Conservation (phyloP, 2,329 filamentous ascomycete genomes). For the Aureobasidium subglaciale region DNA sequence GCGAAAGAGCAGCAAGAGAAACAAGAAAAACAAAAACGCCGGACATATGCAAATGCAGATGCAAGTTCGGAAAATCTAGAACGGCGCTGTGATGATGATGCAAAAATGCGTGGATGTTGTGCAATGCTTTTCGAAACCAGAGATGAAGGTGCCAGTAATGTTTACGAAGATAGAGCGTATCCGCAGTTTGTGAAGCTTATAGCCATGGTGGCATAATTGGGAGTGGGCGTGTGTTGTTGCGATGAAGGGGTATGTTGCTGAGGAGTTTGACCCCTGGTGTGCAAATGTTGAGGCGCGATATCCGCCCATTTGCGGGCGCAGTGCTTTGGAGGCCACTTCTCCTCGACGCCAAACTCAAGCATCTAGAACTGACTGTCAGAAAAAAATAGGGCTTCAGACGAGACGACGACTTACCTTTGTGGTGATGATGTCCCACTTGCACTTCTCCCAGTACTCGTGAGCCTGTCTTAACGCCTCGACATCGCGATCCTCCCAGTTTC, state of each 20-base stretch:
- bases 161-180: neutral
- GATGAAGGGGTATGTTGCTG: constrained; percentile 18
- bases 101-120: neutral
- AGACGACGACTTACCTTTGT: constrained; percentile 36
- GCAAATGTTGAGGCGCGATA: constrained; percentile 26
- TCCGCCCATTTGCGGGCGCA: constrained; percentile 48
- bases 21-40: constrained; percentile 1
- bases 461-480: constrained; percentile 43
- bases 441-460: constrained; percentile 47
- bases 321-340: constrained; percentile 45
- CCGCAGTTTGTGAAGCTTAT: neutral
- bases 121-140: neutral
- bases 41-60: neutral
- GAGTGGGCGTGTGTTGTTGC: constrained; percentile 5
- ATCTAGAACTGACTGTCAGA: constrained; percentile 33
- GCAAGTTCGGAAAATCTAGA: neutral
- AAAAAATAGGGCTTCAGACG: neutral
- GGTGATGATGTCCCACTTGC: constrained; percentile 48
- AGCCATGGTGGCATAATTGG: neutral
- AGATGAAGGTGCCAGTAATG: neutral
- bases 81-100: neutral
- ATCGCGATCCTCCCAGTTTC: constrained; percentile 46
- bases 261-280: constrained; percentile 13
- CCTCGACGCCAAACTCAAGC: constrained; percentile 43
- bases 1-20: neutral